phyloP scores from a whole-genome alignment of 164 flowering plant genomes.

The Sextonia rubra region DNA sequence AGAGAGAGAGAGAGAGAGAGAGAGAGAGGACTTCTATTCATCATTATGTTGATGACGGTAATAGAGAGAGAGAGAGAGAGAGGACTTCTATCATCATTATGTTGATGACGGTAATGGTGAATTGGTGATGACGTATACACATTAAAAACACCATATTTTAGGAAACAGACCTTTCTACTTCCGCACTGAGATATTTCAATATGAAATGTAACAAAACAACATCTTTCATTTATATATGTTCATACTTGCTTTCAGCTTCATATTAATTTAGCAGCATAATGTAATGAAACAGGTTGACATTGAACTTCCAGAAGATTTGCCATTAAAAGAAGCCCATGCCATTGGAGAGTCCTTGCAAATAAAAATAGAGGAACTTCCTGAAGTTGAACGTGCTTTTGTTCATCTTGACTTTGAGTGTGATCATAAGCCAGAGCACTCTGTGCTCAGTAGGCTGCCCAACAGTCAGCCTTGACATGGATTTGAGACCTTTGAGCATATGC shows the following conservation, averaged over 20 bases:
- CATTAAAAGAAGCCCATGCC: slow-evolving; percentile 78
- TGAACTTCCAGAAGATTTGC: slow-evolving; percentile 84
- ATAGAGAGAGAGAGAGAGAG: too few species aligned
- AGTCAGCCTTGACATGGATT: slow-evolving; percentile 28
- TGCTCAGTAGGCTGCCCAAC: slow-evolving; percentile 47
- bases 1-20: too few species aligned
- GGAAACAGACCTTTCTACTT: neutral
- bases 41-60: too few species aligned
- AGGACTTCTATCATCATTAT: too few species aligned
- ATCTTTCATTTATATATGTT: too few species aligned
- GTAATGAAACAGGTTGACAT: slow-evolving; percentile 70
- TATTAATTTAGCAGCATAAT: neutral
- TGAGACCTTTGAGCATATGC: too few species aligned
- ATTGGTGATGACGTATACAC: too few species aligned
- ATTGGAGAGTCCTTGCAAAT: slow-evolving; percentile 84
- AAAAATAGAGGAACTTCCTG: slow-evolving; percentile 78
- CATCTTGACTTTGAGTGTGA: slow-evolving; percentile 93
- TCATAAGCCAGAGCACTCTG: slow-evolving; percentile 89
- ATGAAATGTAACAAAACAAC: neutral
- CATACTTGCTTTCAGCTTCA: neutral
- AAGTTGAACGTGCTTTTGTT: slow-evolving; percentile 94
- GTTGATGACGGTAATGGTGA: too few species aligned
- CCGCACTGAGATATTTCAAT: neutral
- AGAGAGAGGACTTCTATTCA: too few species aligned
- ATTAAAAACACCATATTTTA: neutral